These are phyloP conservation scores for Candida sithepensis DNA, from an alignment of 805 yeast genomes.

Conservation along the genomic window DNA sequence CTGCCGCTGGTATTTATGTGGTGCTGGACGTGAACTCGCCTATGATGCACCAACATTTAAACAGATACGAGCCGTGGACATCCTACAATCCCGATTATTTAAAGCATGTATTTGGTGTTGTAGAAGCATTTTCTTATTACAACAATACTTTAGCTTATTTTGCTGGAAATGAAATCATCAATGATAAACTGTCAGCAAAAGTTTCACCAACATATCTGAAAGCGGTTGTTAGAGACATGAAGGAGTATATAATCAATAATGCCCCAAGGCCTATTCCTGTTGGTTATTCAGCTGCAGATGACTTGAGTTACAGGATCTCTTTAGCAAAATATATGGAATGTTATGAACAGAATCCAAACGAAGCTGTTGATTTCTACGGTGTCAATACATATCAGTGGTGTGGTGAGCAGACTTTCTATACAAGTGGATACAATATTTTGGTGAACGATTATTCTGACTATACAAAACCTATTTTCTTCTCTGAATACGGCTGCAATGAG, in stretches of 20 bases:
- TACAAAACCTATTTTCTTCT: constrained; percentile 76
- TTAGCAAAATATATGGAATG: constrained; percentile 81
- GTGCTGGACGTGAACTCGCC: constrained; percentile 93
- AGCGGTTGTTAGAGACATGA: constrained; percentile 78
- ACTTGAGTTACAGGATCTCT: constrained; percentile 68
- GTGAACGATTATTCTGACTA: constrained; percentile 67
- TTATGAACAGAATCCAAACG: constrained; percentile 45
- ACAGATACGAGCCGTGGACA: constrained; percentile 93
- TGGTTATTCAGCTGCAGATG: constrained; percentile 97
- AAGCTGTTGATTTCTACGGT: constrained; percentile 75
- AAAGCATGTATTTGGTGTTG: constrained; percentile 71
- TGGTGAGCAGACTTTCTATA: constrained; percentile 77
- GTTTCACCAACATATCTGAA: constrained; percentile 73
- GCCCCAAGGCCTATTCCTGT: constrained; percentile 73
- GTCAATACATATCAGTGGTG: constrained; percentile 84
- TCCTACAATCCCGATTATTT: constrained; percentile 68
- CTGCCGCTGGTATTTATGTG: constrained; percentile 88
- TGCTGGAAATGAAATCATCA: constrained; percentile 89
- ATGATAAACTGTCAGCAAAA: constrained; percentile 69
- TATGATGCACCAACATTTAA: constrained; percentile 67
- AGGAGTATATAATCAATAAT: constrained; percentile 58
- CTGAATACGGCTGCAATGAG: constrained; percentile 90
- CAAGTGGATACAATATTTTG: constrained; percentile 71
- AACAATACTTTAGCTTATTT: constrained; percentile 88
- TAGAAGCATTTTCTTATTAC: constrained; percentile 77